Conservation (phyloP, 2,329 filamentous ascomycete species). For the Aureobasidium sp. region DNA sequence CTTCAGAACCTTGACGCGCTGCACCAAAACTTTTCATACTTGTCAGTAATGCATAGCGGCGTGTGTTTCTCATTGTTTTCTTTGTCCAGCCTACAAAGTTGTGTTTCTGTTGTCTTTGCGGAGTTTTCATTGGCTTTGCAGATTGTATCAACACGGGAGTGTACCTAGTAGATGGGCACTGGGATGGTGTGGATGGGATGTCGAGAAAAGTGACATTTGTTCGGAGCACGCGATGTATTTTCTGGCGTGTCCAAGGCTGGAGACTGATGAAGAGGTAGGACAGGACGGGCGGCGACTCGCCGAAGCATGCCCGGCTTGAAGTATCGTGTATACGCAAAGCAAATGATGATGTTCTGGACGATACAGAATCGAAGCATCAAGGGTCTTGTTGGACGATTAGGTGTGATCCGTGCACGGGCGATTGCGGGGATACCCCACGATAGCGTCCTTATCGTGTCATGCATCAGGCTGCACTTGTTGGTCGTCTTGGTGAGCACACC, state of each 20-base stretch:
- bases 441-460: conserved; percentile 1
- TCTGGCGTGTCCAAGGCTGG: background rate
- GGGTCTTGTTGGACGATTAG: too few relatives aligned
- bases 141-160: conserved; percentile 11
- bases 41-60: conserved; percentile 18
- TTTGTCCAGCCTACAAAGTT: background rate
- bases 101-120: conserved; percentile 16
- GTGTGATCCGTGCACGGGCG: background rate
- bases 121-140: conserved; percentile 14
- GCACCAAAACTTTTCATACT: conserved; percentile 11
- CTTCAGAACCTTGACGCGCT: background rate
- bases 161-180: background rate
- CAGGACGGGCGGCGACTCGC: background rate
- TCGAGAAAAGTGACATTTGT: conserved; percentile 4
- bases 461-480: background rate
- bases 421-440: background rate
- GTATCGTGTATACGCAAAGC: conserved; percentile 4
- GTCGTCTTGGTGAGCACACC: background rate
- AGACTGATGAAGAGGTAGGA: conserved; percentile 2
- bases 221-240: conserved; percentile 10
- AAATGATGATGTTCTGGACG: conserved; percentile 1
- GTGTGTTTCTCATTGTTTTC: conserved; percentile 14
- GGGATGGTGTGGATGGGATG: conserved; percentile 7
- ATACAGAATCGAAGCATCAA: background rate
- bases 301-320: background rate